These are phyloP conservation scores for Neurospora cerealis DNA, from an alignment of 495 filamentous ascomycete genomes.

Conservation along the genomic window DNA sequence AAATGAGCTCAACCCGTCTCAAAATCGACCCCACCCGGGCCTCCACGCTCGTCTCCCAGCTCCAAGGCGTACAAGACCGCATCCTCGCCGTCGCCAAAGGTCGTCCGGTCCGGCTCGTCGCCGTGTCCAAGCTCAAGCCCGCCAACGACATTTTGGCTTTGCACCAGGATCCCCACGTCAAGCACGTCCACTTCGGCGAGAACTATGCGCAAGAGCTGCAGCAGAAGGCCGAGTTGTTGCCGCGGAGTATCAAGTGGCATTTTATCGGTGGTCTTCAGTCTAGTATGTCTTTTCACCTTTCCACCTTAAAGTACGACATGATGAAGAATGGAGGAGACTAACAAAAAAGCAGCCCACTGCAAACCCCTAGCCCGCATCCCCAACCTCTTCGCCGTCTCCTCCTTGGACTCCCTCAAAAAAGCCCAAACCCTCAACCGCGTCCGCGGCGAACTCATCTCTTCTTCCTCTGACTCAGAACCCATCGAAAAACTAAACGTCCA, in stretches of 20 bases:
- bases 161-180: conserved; percentile 43
- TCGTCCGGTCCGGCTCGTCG: conserved; percentile 63
- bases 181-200: conserved; percentile 83
- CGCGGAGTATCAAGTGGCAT: conserved; percentile 76
- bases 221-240: conserved; percentile 74
- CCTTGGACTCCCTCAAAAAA: conserved; percentile 80
- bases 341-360: conserved; percentile 61
- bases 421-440: conserved; percentile 71
- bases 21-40: conserved; percentile 43
- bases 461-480: conserved; percentile 5
- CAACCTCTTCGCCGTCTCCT: conserved; percentile 89
- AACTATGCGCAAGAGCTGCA: conserved; percentile 92
- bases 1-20: conserved; percentile 13
- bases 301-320: too few relatives aligned
- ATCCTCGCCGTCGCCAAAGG: conserved; percentile 35
- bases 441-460: conserved; percentile 44
- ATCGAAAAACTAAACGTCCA: conserved; percentile 56
- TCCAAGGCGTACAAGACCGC: conserved; percentile 36
- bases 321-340: too few relatives aligned
- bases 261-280: conserved; percentile 88
- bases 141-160: conserved; percentile 79
- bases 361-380: conserved; percentile 73
- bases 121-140: conserved; percentile 91
- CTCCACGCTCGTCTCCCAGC: conserved; percentile 33
- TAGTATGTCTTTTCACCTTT: conserved; percentile 17